Percentiles rank a stretch among this genome's conserved stretches.
Evolutionary conservation across 139 green algal genomes (phyloP).

Genomic region (Haematococcus lacustris): DNA sequence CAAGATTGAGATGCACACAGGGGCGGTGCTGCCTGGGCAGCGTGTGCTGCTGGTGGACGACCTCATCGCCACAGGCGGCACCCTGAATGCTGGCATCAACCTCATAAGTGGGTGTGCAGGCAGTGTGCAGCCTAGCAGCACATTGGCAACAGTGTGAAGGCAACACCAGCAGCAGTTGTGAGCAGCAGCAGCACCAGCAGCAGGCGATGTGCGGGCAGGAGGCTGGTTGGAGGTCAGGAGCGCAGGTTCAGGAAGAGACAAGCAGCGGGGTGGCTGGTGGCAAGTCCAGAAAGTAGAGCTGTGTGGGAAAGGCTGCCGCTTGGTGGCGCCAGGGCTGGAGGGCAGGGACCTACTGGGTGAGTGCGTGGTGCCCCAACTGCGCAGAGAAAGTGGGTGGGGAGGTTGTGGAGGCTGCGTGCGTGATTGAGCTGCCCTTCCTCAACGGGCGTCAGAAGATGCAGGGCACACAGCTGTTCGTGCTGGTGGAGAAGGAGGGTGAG

Average conservation of each 20-base stretch:
- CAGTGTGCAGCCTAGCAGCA: no score
- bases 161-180: no score
- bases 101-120: conserved; percentile 58
- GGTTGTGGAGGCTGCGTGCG: conserved; percentile 71
- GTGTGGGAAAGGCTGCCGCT: no score
- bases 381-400: conserved; percentile 64
- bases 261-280: no score
- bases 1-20: conserved; percentile 94
- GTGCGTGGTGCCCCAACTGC: not conserved
- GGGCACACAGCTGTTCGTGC: conserved; percentile 56
- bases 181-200: no score
- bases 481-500: conserved; percentile 78
- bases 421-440: conserved; percentile 87
- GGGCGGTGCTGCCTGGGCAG: conserved; percentile 73
- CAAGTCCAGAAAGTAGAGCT: no score
- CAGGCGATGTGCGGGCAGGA: no score
- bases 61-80: conserved; percentile 96
- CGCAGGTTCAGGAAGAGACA: no score
- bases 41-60: conserved; percentile 93
- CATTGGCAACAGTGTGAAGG: no score
- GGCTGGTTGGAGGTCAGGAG: no score
- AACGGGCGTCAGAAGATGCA: conserved; percentile 70
- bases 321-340: no score
- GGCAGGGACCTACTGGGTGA: no score
- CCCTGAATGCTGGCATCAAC: conserved; percentile 74